Evolutionary conservation across 1,284 basidiomycete species (phyloP).

Genomic region (Polyporus tsugae): DNA sequence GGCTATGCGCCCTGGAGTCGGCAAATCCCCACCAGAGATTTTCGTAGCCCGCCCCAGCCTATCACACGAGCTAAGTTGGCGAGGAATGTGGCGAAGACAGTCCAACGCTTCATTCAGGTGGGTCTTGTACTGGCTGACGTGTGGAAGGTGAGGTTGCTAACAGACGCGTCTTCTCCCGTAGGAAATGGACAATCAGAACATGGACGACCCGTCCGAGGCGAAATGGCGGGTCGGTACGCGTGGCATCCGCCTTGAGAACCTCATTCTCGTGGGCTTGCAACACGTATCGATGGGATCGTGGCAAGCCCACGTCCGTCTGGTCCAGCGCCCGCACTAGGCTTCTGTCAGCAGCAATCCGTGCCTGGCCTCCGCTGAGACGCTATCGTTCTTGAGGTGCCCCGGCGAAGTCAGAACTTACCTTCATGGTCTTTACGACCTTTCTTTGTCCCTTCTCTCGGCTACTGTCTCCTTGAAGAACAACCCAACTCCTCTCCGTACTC

Average conservation of each 20-base stretch:
- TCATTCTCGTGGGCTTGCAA: conserved; percentile 77
- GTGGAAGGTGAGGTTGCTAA: not conserved
- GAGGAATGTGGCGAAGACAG: conserved; percentile 47
- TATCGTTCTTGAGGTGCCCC: not conserved
- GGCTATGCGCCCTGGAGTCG: conserved; percentile 79
- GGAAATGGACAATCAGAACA: conserved; percentile 51
- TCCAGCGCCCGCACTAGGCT: conserved; percentile 24
- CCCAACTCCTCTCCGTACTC: not conserved
- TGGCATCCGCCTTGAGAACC: conserved; percentile 67
- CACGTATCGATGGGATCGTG: conserved; percentile 82
- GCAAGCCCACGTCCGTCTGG: conserved; percentile 76
- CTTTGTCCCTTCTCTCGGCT: not conserved
- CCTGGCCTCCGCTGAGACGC: not conserved
- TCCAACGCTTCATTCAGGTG: conserved; percentile 50
- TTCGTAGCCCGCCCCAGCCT: conserved; percentile 74
- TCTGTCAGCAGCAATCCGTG: not conserved
- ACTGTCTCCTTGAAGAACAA: not conserved
- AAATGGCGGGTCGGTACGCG: conserved; percentile 66
- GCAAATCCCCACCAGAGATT: conserved; percentile 82
- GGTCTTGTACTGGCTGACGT: conserved; percentile 6
- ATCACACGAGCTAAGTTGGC: conserved; percentile 57
- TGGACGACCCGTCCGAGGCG: conserved; percentile 57
- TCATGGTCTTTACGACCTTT: not conserved
- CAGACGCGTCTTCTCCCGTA: conserved; percentile 35
- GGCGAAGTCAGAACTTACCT: not conserved